Evolutionary conservation across 2,329 filamentous ascomycete species (phyloP), one percentile per base, ranked within the genome.

Genomic region (Xylariaceae sp.): DNA sequence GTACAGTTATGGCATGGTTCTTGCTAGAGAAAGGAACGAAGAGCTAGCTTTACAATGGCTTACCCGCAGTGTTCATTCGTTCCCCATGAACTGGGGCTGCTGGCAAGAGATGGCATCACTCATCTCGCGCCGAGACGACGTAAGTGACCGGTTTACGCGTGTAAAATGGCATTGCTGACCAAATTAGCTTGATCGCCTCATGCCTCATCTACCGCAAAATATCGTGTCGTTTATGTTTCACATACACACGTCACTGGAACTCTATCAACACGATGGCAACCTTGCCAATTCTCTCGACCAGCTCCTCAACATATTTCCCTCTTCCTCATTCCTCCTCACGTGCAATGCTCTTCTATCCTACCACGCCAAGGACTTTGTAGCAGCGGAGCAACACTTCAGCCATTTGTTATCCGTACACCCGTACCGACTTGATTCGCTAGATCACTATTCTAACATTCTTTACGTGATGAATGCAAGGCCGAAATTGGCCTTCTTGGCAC

Each of bases 381-480:
- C 75, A 10, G 81, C 80, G 6, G 82, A 85, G 56, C 66, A 83
- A 69, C 70, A 83, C 67, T 74, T 95, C 44, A 85, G 93, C 53
- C 85, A 90, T 53, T 75, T 92, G 33, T 77, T 98, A 14, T 88
- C 95, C 22, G 79, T 82, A 5, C 79, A 85, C 76, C 69, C 82
- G 55, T 71, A 85, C 71, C 65, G 93, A 6, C 80, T 98, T 16
- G 93, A 98, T 64, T 86, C 86, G 3, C 77, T 98, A 16, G 93
- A 98, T 60, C 88, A 95, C 61, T 98, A 96, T 66, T 96, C 91
- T 27, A 98, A 98, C 60, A 95, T 97, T 17, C 79, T 98, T 12
- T 97, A 96, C 63, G 92, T 98, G 22, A 85, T 97, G 73, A 86
- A 87, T 35, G 75, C 86, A 50, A 79, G 91, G 8, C 89, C 93